Conservation (phyloP, 179 eudicot genomes). For the Camellia oleifera region DNA sequence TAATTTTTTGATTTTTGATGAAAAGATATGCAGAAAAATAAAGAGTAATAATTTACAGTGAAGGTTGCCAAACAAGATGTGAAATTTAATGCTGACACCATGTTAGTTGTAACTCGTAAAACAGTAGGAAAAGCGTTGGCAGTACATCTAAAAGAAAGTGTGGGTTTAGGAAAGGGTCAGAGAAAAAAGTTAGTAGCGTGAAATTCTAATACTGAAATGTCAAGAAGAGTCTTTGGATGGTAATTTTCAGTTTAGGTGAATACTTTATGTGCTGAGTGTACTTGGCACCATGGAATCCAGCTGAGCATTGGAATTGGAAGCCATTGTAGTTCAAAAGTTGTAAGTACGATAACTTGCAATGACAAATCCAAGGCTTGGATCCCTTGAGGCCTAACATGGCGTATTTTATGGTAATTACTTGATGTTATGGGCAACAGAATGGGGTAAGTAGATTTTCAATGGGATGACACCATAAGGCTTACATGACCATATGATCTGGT, state of each 20-base stretch:
- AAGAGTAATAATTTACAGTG: no score
- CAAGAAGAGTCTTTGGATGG: background rate
- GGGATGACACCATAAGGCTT: background rate
- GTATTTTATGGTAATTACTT: background rate
- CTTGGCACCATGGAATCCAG: background rate
- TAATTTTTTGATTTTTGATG: no score
- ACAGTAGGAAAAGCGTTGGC: background rate
- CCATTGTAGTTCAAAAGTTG: background rate
- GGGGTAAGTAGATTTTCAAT: background rate
- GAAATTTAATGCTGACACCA: background rate
- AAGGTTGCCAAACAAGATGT: background rate
- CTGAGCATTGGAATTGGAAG: background rate
- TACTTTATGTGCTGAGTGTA: background rate
- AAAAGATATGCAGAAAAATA: no score
- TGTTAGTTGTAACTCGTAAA: background rate
- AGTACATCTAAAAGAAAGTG: background rate
- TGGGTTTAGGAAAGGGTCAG: background rate
- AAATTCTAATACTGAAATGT: background rate
- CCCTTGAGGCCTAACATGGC: background rate
- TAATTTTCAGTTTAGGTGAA: background rate
- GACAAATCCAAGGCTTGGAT: background rate
- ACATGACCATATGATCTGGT: background rate
- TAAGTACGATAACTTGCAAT: background rate
- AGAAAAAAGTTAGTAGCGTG: no score
- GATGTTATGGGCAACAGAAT: background rate